phyloP scores from a whole-genome alignment of 75 land plant species.

The Cunninghamia lanceolata region DNA sequence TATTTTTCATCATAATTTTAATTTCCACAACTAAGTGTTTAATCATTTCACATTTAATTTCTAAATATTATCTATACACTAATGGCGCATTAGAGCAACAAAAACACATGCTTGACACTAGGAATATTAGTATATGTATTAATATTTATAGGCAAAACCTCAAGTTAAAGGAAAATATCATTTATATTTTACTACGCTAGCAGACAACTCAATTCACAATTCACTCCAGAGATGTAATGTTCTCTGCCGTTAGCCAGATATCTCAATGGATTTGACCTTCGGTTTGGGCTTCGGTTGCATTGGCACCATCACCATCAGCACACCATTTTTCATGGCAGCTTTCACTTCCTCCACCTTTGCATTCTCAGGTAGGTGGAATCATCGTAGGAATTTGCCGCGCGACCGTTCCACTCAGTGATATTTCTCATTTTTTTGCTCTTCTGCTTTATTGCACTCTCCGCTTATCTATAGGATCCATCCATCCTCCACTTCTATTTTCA shows the following conservation, averaged over 20 bases:
- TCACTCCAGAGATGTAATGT: too few relatives aligned
- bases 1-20: too few relatives aligned
- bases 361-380: constrained; percentile 39
- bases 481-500: constrained; percentile 36
- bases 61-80: too few relatives aligned
- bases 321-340: constrained; percentile 26
- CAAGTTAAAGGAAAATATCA: too few relatives aligned
- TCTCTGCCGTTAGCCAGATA: constrained; percentile 17
- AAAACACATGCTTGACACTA: too few relatives aligned
- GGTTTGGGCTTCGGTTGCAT: constrained; percentile 11
- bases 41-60: too few relatives aligned
- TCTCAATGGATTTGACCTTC: constrained; percentile 6
- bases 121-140: too few relatives aligned
- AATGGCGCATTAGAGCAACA: too few relatives aligned
- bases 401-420: constrained; percentile 35
- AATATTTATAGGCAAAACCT: too few relatives aligned
- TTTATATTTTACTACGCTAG: too few relatives aligned
- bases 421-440: constrained; percentile 17
- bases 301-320: constrained; percentile 30
- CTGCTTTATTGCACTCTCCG: constrained; percentile 28
- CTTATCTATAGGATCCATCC: constrained; percentile 28
- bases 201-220: too few relatives aligned
- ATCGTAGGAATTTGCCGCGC: constrained; percentile 27
- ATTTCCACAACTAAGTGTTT: too few relatives aligned
- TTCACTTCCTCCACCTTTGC: constrained; percentile 26